Evolutionary conservation across 768 basidiomycete genomes (phyloP), one percentile per base, ranked within the genome.

Genomic region (Lyophyllum decastes): DNA sequence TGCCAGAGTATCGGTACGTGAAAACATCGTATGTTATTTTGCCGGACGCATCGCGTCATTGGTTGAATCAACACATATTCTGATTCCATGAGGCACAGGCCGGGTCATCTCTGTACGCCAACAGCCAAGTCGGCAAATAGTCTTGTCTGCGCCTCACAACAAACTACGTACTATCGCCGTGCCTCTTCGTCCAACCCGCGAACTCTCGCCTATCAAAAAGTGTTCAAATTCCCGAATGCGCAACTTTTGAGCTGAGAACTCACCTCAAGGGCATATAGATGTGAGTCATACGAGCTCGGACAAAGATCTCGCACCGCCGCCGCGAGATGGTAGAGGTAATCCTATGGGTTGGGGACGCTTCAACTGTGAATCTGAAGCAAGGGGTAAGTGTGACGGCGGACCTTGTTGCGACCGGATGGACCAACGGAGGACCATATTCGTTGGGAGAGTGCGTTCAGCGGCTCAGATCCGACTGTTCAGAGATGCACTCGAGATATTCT

Each of bases 331-430:
- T 88, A 96, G 2, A 97, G 76, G 66, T 98, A 98, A 34, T 97
- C 94, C 93, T 95, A 24, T 38, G 40, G 30, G 21, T 11, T 35
- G 35, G n/a, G n/a, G n/a, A n/a, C n/a, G n/a, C n/a, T 21, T 26
- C 16, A 4, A n/a, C n/a, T 24, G 19, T 33, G 14, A 19, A 14
- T 43, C 38, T 17, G 45, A 34, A 30, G 16, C 3, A 9, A 34
- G 2, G 30, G 19, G 19, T 47, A 34, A 25, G 30, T 38, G 7
- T 26, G n/a, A 17, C n/a, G 24, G 55, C 48, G 1, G 41, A 90
- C 94, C 78, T 94, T 95, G 76, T 98, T 98, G 2, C 76, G 82
- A 0, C 95, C 95, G 0, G 95, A 97, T 0, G 95, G 94, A 0
- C 95, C 95, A 0, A 85, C 80, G 0, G 90, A 87, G 24, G 72